A percentile compares a stretch with the other conserved stretches of the same genome.
Evolutionary conservation across 805 yeast genomes (phyloP).

Genomic region (Kodamaea lidongshanica): DNA sequence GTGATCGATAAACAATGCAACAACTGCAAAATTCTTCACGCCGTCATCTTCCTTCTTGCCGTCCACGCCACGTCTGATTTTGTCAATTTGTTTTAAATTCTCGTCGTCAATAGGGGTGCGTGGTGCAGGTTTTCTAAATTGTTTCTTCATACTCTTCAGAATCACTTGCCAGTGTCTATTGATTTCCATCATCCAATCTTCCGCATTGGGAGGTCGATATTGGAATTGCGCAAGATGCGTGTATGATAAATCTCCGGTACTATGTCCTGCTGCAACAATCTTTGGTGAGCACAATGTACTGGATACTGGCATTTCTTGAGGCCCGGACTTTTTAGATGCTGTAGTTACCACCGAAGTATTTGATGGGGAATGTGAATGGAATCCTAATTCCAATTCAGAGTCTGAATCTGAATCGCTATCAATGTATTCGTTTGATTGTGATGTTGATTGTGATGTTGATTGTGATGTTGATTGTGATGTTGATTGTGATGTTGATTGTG

Average conservation of each 20-base stretch:
- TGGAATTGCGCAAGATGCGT: constrained; percentile 20
- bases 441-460: constrained; percentile 6
- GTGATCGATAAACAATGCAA: constrained; percentile 60
- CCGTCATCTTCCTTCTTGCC: constrained; percentile 63
- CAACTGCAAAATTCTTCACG: constrained; percentile 59
- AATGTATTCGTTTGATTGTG: constrained; percentile 1
- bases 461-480: constrained; percentile 8
- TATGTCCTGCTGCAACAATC: constrained; percentile 15
- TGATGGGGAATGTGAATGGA: constrained; percentile 7
- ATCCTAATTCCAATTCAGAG: constrained; percentile 6
- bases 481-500: background rate
- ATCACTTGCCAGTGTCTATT: constrained; percentile 56
- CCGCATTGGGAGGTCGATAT: constrained; percentile 42
- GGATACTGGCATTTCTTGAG: constrained; percentile 18
- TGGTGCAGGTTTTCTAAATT: constrained; percentile 71
- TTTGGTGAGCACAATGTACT: constrained; percentile 26
- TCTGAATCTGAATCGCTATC: constrained; percentile 5
- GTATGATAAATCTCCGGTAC: constrained; percentile 21
- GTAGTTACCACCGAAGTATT: background rate
- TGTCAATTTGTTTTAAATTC: constrained; percentile 54
- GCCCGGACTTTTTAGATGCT: constrained; percentile 1
- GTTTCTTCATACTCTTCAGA: constrained; percentile 53
- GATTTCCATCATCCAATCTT: constrained; percentile 67
- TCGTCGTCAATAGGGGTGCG: constrained; percentile 52
- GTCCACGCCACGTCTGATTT: constrained; percentile 76